A percentile compares a stretch with the other conserved stretches of the same genome.
These are phyloP conservation scores for Penicillium tannophilum DNA, from an alignment of 495 filamentous ascomycete genomes.

Conservation along the genomic window DNA sequence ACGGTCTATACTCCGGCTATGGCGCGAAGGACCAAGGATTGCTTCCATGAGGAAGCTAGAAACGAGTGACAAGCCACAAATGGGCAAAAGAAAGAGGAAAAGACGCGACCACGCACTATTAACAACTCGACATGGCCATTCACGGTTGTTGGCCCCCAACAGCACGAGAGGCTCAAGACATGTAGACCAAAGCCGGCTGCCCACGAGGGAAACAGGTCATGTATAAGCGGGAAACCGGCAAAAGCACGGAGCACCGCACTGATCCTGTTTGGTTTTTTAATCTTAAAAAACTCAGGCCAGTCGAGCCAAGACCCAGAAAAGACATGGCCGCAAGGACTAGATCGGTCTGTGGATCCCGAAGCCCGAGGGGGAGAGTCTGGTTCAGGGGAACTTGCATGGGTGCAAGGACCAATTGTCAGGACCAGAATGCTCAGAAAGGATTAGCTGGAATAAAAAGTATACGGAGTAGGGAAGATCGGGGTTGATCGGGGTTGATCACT, in stretches of 20 bases:
- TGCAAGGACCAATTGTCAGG: constrained; percentile 5
- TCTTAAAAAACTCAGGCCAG: constrained; percentile 2
- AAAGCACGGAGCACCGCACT: constrained; percentile 5
- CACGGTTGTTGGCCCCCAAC: constrained; percentile 1
- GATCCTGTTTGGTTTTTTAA: constrained; percentile 1
- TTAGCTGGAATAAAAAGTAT: background rate
- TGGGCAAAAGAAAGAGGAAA: constrained; percentile 16
- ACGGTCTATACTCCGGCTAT: constrained; percentile 6
- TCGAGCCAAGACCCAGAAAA: constrained; percentile 19
- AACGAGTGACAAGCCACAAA: constrained; percentile 25
- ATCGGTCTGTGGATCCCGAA: constrained; percentile 29
- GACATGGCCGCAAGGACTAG: constrained; percentile 23
- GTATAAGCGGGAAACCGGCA: constrained; percentile 2
- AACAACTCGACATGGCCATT: constrained; percentile 13
- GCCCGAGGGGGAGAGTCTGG: constrained; percentile 8
- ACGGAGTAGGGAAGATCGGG: background rate
- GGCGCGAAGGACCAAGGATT: background rate
- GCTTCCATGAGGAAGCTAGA: constrained; percentile 12
- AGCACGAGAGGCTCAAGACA: background rate
- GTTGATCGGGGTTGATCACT: background rate
- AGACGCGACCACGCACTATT: constrained; percentile 8
- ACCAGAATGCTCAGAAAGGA: background rate
- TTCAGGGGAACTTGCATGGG: constrained; percentile 15
- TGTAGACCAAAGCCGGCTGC: background rate
- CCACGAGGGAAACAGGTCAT: background rate